phyloP scores from a whole-genome alignment of 1,139 yeast genomes.

The Candida sojae region DNA sequence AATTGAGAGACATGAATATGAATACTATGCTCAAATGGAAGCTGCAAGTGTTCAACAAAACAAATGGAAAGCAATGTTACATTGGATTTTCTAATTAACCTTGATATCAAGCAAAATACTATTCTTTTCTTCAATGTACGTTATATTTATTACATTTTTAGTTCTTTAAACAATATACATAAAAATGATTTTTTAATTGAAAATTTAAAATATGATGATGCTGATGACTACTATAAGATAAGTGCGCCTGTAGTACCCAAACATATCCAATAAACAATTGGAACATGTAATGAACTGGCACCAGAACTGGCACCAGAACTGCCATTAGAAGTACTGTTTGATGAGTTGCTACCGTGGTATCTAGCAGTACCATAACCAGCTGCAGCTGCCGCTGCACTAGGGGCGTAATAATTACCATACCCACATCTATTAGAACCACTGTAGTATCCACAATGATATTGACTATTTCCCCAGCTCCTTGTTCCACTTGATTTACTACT shows the following conservation, averaged over 20 bases:
- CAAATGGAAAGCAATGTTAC: conserved; percentile 2
- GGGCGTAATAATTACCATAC: conserved; percentile 13
- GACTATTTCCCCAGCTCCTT: not conserved
- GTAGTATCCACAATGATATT: conserved; percentile 5
- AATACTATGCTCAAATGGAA: conserved; percentile 32
- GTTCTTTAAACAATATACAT: too few relatives aligned
- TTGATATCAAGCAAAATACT: not conserved
- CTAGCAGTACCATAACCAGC: conserved; percentile 10
- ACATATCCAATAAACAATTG: not conserved
- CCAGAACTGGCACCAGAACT: not conserved
- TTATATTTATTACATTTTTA: not conserved
- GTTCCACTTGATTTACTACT: not conserved
- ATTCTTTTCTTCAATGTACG: not conserved
- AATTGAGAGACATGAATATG: conserved; percentile 42
- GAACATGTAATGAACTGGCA: conserved; percentile 5
- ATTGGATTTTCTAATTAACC: conserved; percentile 6
- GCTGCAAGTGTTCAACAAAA: not conserved
- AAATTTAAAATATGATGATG: too few relatives aligned
- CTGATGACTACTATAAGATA: not conserved
- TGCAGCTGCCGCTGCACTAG: conserved; percentile 14
- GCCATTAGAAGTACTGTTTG: not conserved
- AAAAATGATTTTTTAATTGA: too few relatives aligned
- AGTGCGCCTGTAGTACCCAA: not conserved
- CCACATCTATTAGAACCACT: conserved; percentile 7
- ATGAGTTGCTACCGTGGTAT: conserved; percentile 6